These are phyloP conservation scores for Arabidopsis arenosa DNA, from an alignment of 345 rosid genomes.

Conservation along the genomic window DNA sequence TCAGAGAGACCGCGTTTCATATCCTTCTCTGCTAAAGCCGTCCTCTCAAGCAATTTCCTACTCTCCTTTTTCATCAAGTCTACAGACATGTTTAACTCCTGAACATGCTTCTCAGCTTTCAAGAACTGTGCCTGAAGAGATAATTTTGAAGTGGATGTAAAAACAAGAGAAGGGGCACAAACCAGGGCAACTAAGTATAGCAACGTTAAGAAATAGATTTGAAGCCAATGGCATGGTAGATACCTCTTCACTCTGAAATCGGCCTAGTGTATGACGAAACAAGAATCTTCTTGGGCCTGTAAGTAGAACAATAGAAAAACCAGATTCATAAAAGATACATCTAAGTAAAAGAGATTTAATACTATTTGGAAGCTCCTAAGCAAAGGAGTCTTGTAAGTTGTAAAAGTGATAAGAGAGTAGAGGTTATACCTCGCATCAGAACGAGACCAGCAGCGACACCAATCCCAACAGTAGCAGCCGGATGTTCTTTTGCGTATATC, in stretches of 20 bases:
- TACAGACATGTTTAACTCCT: constrained; percentile 73
- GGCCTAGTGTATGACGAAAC: constrained; percentile 76
- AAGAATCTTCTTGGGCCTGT: constrained; percentile 91
- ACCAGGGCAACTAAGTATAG: constrained; percentile 13
- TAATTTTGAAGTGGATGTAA: constrained; percentile 30
- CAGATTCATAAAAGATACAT: constrained; percentile 6
- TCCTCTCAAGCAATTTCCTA: constrained; percentile 83
- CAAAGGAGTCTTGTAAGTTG: not conserved
- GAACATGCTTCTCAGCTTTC: constrained; percentile 81
- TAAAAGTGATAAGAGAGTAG: constrained; percentile 19
- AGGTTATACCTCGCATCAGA: constrained; percentile 71
- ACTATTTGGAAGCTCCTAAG: constrained; percentile 5
- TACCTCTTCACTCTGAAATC: constrained; percentile 94
- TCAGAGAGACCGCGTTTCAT: constrained; percentile 77
- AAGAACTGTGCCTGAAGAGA: constrained; percentile 68
- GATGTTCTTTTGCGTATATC: constrained; percentile 66
- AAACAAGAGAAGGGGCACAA: not conserved
- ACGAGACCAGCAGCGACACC: constrained; percentile 66
- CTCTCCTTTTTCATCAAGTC: constrained; percentile 89
- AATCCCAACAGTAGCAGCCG: constrained; percentile 70
- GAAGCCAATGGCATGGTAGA: constrained; percentile 11
- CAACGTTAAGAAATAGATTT: not conserved
- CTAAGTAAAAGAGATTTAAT: constrained; percentile 4
- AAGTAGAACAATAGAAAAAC: constrained; percentile 1
- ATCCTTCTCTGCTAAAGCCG: constrained; percentile 84